A percentile compares a stretch with the other conserved stretches of the same genome.
These are phyloP conservation scores for Starmerella bombi DNA, from an alignment of 805 yeast genomes.

Conservation along the genomic window DNA sequence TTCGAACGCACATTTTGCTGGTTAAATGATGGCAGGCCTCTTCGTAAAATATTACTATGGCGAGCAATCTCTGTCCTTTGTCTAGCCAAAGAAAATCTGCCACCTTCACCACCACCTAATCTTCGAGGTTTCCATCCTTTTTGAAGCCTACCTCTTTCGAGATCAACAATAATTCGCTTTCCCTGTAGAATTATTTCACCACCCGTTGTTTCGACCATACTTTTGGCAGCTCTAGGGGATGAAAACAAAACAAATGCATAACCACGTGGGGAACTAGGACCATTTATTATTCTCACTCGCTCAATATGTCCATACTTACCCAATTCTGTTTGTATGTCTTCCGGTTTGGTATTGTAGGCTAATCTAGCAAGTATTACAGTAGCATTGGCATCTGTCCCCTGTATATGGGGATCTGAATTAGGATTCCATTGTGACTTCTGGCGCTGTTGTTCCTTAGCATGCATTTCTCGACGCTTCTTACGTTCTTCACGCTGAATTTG, in stretches of 20 bases:
- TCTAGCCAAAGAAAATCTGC: slow-evolving; percentile 25
- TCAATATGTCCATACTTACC: slow-evolving; percentile 60
- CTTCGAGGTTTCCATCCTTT: slow-evolving; percentile 31
- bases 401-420: slow-evolving; percentile 39
- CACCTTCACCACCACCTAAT: slow-evolving; percentile 90
- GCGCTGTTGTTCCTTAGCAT: slow-evolving; percentile 21
- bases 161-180: slow-evolving; percentile 36
- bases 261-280: slow-evolving; percentile 37
- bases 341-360: slow-evolving; percentile 48
- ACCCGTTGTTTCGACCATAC: slow-evolving; percentile 43
- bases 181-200: slow-evolving; percentile 41
- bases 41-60: slow-evolving; percentile 4
- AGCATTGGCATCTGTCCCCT: slow-evolving; percentile 53
- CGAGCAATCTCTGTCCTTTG: slow-evolving; percentile 11
- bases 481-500: slow-evolving; percentile 25
- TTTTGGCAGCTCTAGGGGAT: slow-evolving; percentile 43
- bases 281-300: slow-evolving; percentile 43
- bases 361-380: slow-evolving; percentile 72
- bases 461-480: slow-evolving; percentile 8
- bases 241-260: slow-evolving; percentile 73
- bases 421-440: slow-evolving; percentile 40
- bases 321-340: slow-evolving; percentile 53
- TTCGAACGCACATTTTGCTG: not conserved
- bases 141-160: slow-evolving; percentile 30
- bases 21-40: not conserved